Percentiles rank a stretch among this genome's conserved stretches.
These are phyloP conservation scores for Botrytis fragariae DNA, from an alignment of 2,329 filamentous ascomycete species.

Conservation along the genomic window DNA sequence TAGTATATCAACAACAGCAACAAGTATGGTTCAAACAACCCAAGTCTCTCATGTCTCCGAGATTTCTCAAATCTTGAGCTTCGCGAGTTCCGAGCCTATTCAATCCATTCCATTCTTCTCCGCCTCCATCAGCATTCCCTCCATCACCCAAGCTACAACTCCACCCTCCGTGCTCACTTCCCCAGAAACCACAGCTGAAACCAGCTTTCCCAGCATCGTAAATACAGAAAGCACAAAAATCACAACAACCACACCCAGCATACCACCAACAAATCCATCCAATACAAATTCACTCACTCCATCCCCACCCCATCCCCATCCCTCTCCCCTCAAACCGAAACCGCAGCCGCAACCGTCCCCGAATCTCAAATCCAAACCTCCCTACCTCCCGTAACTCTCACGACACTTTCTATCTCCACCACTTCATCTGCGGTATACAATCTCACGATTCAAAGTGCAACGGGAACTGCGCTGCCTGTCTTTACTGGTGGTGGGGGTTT, in stretches of 20 bases:
- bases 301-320: accelerated
- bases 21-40: background rate
- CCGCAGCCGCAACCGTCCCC: background rate
- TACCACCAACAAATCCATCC: no score
- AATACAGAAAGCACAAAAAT: no score
- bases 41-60: background rate
- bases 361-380: background rate
- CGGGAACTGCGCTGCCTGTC: background rate
- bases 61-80: background rate
- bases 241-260: background rate
- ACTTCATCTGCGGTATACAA: background rate
- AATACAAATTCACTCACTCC: background rate
- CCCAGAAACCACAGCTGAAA: background rate
- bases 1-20: background rate
- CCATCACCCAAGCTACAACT: background rate
- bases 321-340: background rate
- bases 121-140: background rate
- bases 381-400: background rate
- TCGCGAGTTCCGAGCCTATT: background rate
- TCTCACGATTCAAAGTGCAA: background rate
- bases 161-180: accelerated
- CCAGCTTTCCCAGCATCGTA: background rate
- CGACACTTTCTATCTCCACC: background rate
- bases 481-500: background rate
- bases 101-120: background rate